These are phyloP conservation scores for Inga leiocalycina DNA, from an alignment of 306 rosid genomes.

Conservation along the genomic window DNA sequence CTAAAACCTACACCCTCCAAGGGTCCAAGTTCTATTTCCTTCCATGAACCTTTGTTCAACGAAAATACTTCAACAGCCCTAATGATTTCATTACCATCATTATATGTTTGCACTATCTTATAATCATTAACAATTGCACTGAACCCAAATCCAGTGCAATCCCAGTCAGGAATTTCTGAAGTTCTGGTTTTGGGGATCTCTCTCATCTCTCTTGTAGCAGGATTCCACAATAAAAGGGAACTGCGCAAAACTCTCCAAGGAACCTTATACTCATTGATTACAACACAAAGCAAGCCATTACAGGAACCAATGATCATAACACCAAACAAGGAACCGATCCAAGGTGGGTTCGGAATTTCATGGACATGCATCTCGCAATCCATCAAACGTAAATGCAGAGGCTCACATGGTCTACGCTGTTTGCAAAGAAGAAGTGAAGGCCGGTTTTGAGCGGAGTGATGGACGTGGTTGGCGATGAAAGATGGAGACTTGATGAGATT, in stretches of 20 bases:
- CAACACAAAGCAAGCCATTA: conserved; percentile 24
- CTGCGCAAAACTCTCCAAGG: no score
- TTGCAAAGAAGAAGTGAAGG: conserved; percentile 14
- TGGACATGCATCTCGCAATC: not conserved
- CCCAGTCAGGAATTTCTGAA: not conserved
- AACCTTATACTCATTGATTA: not conserved
- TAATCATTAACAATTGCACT: not conserved
- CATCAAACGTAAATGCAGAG: not conserved
- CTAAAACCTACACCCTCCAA: no score
- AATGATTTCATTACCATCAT: no score
- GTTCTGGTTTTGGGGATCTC: not conserved
- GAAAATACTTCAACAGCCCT: not conserved
- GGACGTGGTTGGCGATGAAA: conserved; percentile 22
- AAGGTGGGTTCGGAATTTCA: not conserved
- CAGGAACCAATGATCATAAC: conserved; percentile 18
- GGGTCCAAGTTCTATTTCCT: not conserved
- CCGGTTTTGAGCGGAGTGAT: not conserved
- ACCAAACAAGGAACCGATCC: not conserved
- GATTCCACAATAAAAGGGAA: conserved; percentile 5
- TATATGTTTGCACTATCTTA: not conserved
- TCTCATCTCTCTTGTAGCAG: not conserved
- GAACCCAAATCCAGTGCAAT: not conserved
- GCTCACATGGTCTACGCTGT: not conserved
- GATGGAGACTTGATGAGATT: not conserved
- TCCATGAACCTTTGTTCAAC: not conserved